Base-by-base conservation (phyloP, 208 protist species). In the Trypanosoma lewisi region DNA sequence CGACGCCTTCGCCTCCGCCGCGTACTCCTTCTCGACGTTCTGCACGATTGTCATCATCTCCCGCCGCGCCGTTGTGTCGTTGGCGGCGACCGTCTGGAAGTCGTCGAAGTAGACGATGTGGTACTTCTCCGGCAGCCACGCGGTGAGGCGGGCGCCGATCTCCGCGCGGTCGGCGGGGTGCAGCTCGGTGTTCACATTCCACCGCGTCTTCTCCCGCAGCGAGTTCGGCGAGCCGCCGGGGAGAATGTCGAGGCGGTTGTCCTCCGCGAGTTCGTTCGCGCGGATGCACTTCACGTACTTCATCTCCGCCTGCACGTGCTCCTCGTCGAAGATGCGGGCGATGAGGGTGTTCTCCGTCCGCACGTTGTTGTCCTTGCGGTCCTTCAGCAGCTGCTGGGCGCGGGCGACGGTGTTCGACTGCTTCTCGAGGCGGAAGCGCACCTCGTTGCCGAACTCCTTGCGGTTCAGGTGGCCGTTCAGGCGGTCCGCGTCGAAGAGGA, bases 251-350 rank as follows among this genome's bases (percentile, higher is more conserved):
- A 93, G 77, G 17, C 87, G 83, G 70, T 93, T 93, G 68, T 93
- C 87, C 75, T 93, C 87, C 12, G 87, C 87, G 28, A 93, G 65
- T 71, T 93, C 87, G 58, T 93, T 93, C 23, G 87, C 87, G 53
- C 87, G 87, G 63, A 93, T 89, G 72, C 83, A 91, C 83, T 93
- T 93, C 19, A 93, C 87, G 61, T 93, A 93, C 71, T 90, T 88
- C 87, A 93, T 93, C 79, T 93, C 83, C 11, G 87, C 83, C 77
- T 93, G 82, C 58, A 93, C 82, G 55, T 93, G 87, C 80, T 93
- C 87, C 80, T 93, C 87, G 61, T 93, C 87, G 67, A 87, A 89
- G 59, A 93, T 83, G 61, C 87, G 87, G 19, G 87, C 87, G 48
- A 93, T 89, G 63, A 93, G 75, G 4, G 71, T 68, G 70, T 93